Evolutionary conservation across 2,329 filamentous ascomycete species (phyloP).

Genomic region (Plenodomus biglobosus): DNA sequence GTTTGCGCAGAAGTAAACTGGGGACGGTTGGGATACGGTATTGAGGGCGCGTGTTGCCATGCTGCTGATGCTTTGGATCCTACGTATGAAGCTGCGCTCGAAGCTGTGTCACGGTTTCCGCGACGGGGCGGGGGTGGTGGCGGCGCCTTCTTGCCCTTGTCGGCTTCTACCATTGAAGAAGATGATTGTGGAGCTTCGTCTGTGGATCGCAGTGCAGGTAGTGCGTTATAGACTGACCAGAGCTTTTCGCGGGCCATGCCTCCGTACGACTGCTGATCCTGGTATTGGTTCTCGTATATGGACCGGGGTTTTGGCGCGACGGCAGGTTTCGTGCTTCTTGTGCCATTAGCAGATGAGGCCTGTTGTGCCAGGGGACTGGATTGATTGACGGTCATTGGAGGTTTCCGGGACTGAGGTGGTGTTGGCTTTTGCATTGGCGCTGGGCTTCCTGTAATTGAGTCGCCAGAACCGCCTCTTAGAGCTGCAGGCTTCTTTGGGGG

Average conservation of each 20-base stretch:
- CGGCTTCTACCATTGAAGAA: conserved; percentile 11
- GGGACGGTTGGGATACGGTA: conserved; percentile 31
- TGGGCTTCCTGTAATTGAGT: conserved; percentile 15
- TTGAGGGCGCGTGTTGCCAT: conserved; percentile 39
- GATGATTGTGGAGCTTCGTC: conserved; percentile 14
- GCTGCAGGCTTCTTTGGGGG: conserved; percentile 39
- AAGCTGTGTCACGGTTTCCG: conserved; percentile 41
- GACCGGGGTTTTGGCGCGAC: conserved; percentile 28
- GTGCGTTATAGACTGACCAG: conserved; percentile 44
- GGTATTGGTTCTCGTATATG: conserved; percentile 18
- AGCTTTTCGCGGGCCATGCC: conserved; percentile 45
- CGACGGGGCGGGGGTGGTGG: conserved; percentile 43
- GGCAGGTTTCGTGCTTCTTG: conserved; percentile 38
- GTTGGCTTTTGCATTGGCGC: conserved; percentile 28
- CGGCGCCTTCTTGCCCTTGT: conserved; percentile 16
- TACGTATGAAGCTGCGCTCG: conserved; percentile 43
- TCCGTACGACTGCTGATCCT: conserved; percentile 38
- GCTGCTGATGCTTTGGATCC: conserved; percentile 40
- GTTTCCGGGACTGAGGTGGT: conserved; percentile 38
- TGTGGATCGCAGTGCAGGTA: conserved; percentile 39
- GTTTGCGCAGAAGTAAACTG: conserved; percentile 19
- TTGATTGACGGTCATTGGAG: conserved; percentile 27
- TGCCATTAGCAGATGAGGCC: conserved; percentile 12
- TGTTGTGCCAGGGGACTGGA: conserved; percentile 35
- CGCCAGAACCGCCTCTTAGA: conserved; percentile 45